Base-by-base conservation (phyloP, 1,139 yeast genomes). In the Scheffersomyces segobiensis region DNA sequence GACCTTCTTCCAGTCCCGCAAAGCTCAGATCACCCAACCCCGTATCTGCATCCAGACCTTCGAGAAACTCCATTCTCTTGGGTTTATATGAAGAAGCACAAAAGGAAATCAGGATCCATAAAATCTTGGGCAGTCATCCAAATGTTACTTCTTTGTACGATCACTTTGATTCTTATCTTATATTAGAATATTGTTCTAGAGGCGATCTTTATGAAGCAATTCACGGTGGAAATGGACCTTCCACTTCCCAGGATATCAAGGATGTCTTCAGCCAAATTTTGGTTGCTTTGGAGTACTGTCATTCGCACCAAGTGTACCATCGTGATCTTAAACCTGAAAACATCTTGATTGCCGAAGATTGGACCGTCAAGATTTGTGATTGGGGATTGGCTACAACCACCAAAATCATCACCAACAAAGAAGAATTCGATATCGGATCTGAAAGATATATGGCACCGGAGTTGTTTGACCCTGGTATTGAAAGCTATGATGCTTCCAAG, bases 381-480 rank as follows among this genome's bases (percentile, higher is more conserved):
- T 92, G 97, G 95, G 97, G 97, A 3, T 79, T 92, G 67, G 97
- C 97, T 2, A 89, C 98, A 2, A 86, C 89, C 19, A 78, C 82
- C 42, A 76, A 77, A 56, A 75, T 76, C 52, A 87, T 93, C 66
- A 75, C 84, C 51, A 71, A 78, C 62, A 69, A 66, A 49, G 71
- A 67, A 55, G 98, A 93, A 67, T 91, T 93, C 71, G 97, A 93
- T 63, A 91, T 93, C 59, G 99, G 99, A 24, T 87, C 95, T 54
- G 98, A 93, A 73, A 81, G 98, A 60, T 95, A 95, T 73, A 95
- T 95, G 99, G 97, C 98, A 0, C 99, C 99, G 0, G 99, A 95
- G 71, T 78, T 93, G 57, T 86, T 89, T 68, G 92, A 88, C 65
- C 73, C 78, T 26, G 81, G 84, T 56, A 78, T 86, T 54, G 84